Evolutionary conservation across 1,139 yeast species (phyloP), one percentile per base, ranked within the genome.

Genomic region (Pichia inconspicua): DNA sequence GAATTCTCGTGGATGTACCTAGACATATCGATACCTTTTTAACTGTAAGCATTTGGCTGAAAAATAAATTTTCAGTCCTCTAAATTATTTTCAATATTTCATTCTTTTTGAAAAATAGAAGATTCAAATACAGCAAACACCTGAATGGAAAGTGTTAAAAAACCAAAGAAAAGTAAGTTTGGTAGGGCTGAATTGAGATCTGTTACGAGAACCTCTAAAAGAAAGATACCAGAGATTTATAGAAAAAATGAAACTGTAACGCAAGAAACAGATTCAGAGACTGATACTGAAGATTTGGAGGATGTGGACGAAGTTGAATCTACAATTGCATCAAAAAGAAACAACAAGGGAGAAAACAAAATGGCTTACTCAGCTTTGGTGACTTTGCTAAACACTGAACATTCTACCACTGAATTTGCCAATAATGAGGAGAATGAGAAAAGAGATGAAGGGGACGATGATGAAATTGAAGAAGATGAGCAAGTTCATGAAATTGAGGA

Each of bases 351-450:
- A 63, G 48, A 72, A 72, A 49, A 53, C 31, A 53, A 51, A 9
- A 71, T 74, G 61, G 92, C 94, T 0, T 87, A 87, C 62, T 76
- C 78, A 57, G 95, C 96, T 0, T 69, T 89, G 47, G 67, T 89
- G 61, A 83, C 94, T 0, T 72, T 87, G 47, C 70, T 88, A 51
- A 74, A 74, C 44, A 70, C 79, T 3, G 87, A 81, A 46, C 78
- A 71, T 44, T 62, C 66, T 27, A 55, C 56, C 37, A 53, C 53
- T 41, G 58, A 56, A 45, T 56, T 50, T 41, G 52, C 52, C n/a
- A 53, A 47, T 17, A 59, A 55, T 30, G 66, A 57, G 4, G 63
- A 62, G 27, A 64, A 58, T 9, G 66, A 56, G n/a, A 64, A 60
- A 5, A 65, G 61, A 10, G 66, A 58, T 7, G 61, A 53, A 55